Base-by-base conservation (phyloP, 768 basidiomycete genomes). In the Chalciporus chontae region DNA sequence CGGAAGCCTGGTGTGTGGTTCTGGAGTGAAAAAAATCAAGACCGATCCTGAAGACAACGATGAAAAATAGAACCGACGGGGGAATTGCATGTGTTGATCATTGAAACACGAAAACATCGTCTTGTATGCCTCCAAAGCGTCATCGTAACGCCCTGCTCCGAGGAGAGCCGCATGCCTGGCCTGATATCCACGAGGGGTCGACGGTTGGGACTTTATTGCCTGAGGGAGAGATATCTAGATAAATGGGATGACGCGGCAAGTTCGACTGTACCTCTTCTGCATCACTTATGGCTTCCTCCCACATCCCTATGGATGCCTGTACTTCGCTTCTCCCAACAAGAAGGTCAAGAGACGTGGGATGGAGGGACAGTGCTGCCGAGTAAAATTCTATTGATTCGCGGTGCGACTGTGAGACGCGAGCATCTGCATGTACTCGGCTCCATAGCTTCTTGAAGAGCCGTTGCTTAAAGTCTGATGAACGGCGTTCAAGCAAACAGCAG, bases 181-280 rank as follows among this genome's bases (percentile, higher is more conserved):
- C 26, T 54, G 47, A 15, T 51, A 55, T 0, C 49, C 43, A 2
- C 13, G 2, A 32, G 52, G n/a, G 6, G 24, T 43, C 21, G 41
- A 51, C 13, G 40, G 17, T 2, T 49, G 40, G 24, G 59, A 26
- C 0, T 46, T 32, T n/a, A 59, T 46, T 15, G 36, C 29, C 57
- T 59, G 27, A 4, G 4, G 21, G 18, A 3, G 26, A 26, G 27
- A 17, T 15, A 14, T 43, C 41, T 40, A 17, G 26, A 26, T 26
- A 6, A 26, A 26, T 6, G 7, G 26, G 26, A 26, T 26, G 26
- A 26, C 7, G 26, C 26, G 26, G 7, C 26, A 26, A 26, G 26
- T 10, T 26, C 13, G 17, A 39, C 8, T 3, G 42, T 46, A 54
- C 54, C 44, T 46, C 27, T 15, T 55, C 29, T 9, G 51, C 43